A percentile compares a stretch with the other conserved stretches of the same genome.
Evolutionary conservation across 306 rosid species (phyloP).

Genomic region (Neltuma alba): DNA sequence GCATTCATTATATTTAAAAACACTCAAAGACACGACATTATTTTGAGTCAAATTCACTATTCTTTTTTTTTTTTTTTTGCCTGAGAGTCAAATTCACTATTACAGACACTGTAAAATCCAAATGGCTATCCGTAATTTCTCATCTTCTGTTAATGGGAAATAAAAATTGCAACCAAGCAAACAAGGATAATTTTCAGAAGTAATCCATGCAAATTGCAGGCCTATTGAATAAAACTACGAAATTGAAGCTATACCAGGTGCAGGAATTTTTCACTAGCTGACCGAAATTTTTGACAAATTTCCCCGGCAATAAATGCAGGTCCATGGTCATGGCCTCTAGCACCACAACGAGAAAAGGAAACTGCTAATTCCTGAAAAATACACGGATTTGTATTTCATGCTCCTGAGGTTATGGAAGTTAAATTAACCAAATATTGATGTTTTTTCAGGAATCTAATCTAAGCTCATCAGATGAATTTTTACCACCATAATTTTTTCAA

Average conservation of each 20-base stretch:
- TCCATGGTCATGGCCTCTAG: slow-evolving; percentile 74
- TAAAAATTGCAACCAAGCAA: not conserved
- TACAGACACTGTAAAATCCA: no score
- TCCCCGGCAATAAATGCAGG: slow-evolving; percentile 90
- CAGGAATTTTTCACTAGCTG: slow-evolving; percentile 82
- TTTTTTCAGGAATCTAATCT: slow-evolving; percentile 26
- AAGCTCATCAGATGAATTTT: slow-evolving; percentile 39
- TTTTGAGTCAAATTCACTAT: no score
- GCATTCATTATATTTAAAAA: no score
- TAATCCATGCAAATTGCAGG: slow-evolving; percentile 17
- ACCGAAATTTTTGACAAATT: slow-evolving; percentile 75
- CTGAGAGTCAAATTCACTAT: no score
- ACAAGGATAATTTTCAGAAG: slow-evolving; percentile 3
- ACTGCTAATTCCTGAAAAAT: slow-evolving; percentile 79
- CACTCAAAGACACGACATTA: no score
- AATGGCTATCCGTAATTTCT: no score
- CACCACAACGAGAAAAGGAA: slow-evolving; percentile 86
- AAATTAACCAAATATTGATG: slow-evolving; percentile 32
- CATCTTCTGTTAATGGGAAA: no score
- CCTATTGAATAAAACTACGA: slow-evolving; percentile 29
- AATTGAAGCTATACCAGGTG: slow-evolving; percentile 62
- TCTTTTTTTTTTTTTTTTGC: no score
- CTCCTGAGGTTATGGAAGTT: slow-evolving; percentile 27
- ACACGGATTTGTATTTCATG: slow-evolving; percentile 39
- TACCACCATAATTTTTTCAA: slow-evolving; percentile 91